Percentiles rank a stretch among this genome's conserved stretches.
Evolutionary conservation across 805 yeast genomes (phyloP).

Genomic region (Candida qinlingensis): DNA sequence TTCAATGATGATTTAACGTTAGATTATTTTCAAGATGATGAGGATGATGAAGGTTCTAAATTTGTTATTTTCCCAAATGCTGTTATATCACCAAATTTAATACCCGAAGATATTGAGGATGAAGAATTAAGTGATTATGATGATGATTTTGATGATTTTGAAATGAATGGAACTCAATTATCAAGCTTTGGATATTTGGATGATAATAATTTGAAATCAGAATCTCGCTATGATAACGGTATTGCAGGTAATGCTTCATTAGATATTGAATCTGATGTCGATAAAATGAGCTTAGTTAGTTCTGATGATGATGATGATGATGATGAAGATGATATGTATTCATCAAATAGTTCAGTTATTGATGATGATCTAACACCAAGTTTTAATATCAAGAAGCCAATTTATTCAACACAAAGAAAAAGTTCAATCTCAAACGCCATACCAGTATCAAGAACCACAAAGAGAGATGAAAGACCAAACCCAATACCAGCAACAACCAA

Average conservation of each 20-base stretch:
- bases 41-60: conserved; percentile 14
- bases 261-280: conserved; percentile 37
- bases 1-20: conserved; percentile 24
- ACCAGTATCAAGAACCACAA: background rate
- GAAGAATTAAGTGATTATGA: conserved; percentile 20
- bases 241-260: conserved; percentile 1
- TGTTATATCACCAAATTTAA: conserved; percentile 12
- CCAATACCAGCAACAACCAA: background rate
- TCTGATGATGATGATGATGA: conserved; percentile 28
- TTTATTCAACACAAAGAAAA: background rate
- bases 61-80: conserved; percentile 19
- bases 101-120: conserved; percentile 23
- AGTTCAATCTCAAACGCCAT: background rate
- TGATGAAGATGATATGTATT: conserved; percentile 25
- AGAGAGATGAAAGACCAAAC: background rate
- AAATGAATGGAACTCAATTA: background rate
- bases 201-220: background rate
- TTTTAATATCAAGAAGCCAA: conserved; percentile 1
- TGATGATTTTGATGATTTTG: conserved; percentile 7
- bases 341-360: conserved; percentile 26
- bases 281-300: conserved; percentile 37
- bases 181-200: background rate
- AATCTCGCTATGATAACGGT: conserved; percentile 11
- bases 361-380: conserved; percentile 18
- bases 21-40: conserved; percentile 22